A percentile compares a stretch with the other conserved stretches of the same genome.
These are phyloP conservation scores for Venustampulla echinocandica DNA, from an alignment of 495 filamentous ascomycete genomes.

Conservation along the genomic window DNA sequence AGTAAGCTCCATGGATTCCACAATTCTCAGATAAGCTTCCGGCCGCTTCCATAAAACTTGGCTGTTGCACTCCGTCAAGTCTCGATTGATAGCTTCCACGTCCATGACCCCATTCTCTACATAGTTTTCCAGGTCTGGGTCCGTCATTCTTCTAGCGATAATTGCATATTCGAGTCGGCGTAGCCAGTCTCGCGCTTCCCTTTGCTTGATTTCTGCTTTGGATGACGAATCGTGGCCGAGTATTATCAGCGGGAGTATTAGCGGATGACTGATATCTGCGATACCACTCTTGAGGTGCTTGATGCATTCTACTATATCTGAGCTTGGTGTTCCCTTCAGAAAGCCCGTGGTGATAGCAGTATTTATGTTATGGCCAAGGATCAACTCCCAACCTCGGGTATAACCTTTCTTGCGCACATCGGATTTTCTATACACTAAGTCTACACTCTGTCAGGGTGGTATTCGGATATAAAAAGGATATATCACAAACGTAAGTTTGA, in stretches of 20 bases:
- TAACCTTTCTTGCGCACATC: slow-evolving; percentile 44
- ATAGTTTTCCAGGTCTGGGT: slow-evolving; percentile 34
- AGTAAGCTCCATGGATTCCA: slow-evolving; percentile 26
- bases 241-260: slow-evolving; percentile 41
- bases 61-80: slow-evolving; percentile 43
- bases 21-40: slow-evolving; percentile 41
- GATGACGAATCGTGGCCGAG: slow-evolving; percentile 29
- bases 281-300: slow-evolving; percentile 32
- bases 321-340: slow-evolving; percentile 40
- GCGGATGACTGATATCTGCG: slow-evolving; percentile 34
- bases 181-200: slow-evolving; percentile 42
- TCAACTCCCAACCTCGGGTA: slow-evolving; percentile 46
- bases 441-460: slow-evolving; percentile 15
- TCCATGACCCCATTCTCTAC: slow-evolving; percentile 33
- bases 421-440: slow-evolving; percentile 44
- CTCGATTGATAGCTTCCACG: slow-evolving; percentile 41
- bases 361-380: slow-evolving; percentile 39
- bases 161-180: slow-evolving; percentile 42
- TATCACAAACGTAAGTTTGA: background rate
- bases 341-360: slow-evolving; percentile 41
- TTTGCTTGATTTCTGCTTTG: slow-evolving; percentile 39
- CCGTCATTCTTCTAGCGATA: slow-evolving; percentile 20
- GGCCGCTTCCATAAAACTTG: slow-evolving; percentile 46
- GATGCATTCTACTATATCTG: slow-evolving; percentile 34
- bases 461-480: background rate